Base-by-base conservation (phyloP, 1,284 basidiomycete species). In the Stygiomarasmius scandens region DNA sequence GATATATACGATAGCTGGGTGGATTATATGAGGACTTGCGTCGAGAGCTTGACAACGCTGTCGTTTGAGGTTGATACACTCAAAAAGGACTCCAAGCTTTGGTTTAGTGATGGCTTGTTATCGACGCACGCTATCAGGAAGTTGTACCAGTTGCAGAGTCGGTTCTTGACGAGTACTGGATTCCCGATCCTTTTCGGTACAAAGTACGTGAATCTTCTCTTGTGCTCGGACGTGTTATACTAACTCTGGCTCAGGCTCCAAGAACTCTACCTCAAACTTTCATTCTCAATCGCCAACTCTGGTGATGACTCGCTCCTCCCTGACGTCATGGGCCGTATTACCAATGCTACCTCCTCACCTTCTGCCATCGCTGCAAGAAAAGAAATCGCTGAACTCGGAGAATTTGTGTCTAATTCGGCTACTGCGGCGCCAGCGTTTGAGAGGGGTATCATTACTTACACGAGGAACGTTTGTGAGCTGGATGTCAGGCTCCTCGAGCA, bases 1-100 rank as follows among this genome's bases (percentile, higher is more conserved):
- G 58, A 59, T 9, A 41, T 59, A 14, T 59, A 59, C 46, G 54
- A 52, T 27, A 45, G 48, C 32, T 59, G 58, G 58, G 54, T 56
- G n/a, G 58, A 59, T 27, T 59, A 59, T 49, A 20, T 59, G 24
- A 47, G 58, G 16, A 59, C 49, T 5, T 55, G 54, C 24, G 54
- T 56, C 14, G 58, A 59, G 20, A 52, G 41, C 24, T 47, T 59
- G 22, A 59, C 58, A 1, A 59, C 58, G 2, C n/a, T 59, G n/a
- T 59, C 47, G n/a, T 59, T 59, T 49, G 58, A 59, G 41, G 54
- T 56, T 8, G 49, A 59, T 46, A 27, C 54, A 20, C 36, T 59
- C n/a, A 32, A 49, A 20, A 59, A 52, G 49, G 58, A 59, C 38
- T 41, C 54, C 2, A 47, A 55, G 27, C 43, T 55, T 23, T 59